Evolutionary conservation across 495 filamentous ascomycete genomes (phyloP).

Genomic region (Oleoguttula mirabilis): DNA sequence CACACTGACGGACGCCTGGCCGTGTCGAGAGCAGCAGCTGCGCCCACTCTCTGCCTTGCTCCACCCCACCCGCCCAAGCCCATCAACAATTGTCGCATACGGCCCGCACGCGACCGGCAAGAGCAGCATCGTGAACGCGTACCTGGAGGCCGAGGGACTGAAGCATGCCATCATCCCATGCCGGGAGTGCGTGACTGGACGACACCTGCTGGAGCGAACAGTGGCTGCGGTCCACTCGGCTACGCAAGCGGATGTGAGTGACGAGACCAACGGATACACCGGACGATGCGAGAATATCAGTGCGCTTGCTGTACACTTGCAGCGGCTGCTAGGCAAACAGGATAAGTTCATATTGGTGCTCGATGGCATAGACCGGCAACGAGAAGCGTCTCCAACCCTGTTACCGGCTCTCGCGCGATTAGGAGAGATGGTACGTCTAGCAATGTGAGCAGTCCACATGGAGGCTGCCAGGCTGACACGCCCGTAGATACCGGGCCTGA

Average conservation of each 20-base stretch:
- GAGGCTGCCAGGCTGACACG: background rate
- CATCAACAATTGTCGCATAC: slow-evolving; percentile 59
- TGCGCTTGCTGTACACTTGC: slow-evolving; percentile 57
- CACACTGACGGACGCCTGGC: slow-evolving; percentile 20
- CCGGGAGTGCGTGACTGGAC: slow-evolving; percentile 75
- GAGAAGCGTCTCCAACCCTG: slow-evolving; percentile 67
- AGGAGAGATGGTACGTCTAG: slow-evolving; percentile 51
- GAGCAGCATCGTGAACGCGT: slow-evolving; percentile 50
- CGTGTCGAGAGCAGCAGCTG: slow-evolving; percentile 29
- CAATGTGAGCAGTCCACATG: background rate
- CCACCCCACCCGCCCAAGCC: slow-evolving; percentile 35
- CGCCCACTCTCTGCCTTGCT: slow-evolving; percentile 25
- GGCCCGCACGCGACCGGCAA: slow-evolving; percentile 93
- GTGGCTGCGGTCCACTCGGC: slow-evolving; percentile 37
- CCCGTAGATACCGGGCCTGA: slow-evolving; percentile 64
- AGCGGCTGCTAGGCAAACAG: slow-evolving; percentile 34
- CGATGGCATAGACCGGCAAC: slow-evolving; percentile 81
- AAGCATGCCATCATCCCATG: slow-evolving; percentile 64
- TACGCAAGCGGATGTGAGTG: slow-evolving; percentile 33
- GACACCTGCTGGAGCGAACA: slow-evolving; percentile 70
- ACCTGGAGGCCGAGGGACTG: slow-evolving; percentile 45
- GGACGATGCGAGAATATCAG: slow-evolving; percentile 64
- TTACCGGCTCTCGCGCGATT: slow-evolving; percentile 71
- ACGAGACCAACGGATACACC: slow-evolving; percentile 35
- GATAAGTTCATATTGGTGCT: slow-evolving; percentile 69